Evolutionary conservation across 164 flowering plant genomes (phyloP).

Genomic region (Aristolochia fimbriata): DNA sequence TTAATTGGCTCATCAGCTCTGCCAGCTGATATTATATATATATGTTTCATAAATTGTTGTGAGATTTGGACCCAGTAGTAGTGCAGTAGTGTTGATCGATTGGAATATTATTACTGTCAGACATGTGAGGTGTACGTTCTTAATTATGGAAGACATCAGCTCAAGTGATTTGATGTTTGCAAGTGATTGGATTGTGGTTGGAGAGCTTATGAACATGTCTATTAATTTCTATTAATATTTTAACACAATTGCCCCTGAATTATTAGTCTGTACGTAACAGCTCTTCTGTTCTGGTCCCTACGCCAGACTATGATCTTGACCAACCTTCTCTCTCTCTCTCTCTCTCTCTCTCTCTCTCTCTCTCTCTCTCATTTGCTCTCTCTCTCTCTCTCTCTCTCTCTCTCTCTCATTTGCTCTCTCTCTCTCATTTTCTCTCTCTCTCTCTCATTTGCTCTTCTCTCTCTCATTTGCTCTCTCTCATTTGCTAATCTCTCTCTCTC

Average conservation of each 20-base stretch:
- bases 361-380: not conserved
- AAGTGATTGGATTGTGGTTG: constrained; percentile 5
- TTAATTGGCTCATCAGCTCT: too few species aligned
- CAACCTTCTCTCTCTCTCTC: not conserved
- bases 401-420: too few species aligned
- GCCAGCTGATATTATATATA: too few species aligned
- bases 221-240: not conserved
- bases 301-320: not conserved
- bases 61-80: not conserved
- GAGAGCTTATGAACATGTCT: not conserved
- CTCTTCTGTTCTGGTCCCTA: not conserved
- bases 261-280: constrained; percentile 1
- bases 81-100: too few species aligned
- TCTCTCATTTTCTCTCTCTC: too few species aligned
- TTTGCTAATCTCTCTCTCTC: too few species aligned
- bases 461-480: too few species aligned
- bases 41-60: not conserved
- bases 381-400: not conserved
- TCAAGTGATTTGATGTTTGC: not conserved
- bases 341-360: not conserved
- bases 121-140: not conserved
- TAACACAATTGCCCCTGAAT: not conserved
- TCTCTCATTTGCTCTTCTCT: too few species aligned
- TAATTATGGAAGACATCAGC: not conserved
- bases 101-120: not conserved